Base-by-base conservation (phyloP, 805 yeast species). In the Barnettozyma sucrosica region DNA sequence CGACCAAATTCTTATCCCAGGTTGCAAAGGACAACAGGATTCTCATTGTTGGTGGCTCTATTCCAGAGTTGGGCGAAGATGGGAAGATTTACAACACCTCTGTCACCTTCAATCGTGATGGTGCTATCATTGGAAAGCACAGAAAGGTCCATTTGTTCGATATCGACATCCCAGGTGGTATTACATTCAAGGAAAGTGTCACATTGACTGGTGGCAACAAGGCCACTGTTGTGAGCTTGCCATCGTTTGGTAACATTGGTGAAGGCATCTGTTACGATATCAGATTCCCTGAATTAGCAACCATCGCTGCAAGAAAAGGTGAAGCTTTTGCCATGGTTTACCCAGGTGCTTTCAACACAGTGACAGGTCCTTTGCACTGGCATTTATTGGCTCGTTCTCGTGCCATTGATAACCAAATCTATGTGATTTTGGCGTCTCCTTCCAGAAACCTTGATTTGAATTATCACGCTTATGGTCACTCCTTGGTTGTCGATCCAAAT, bases 91-190 rank as follows among this genome's bases (percentile, higher is more conserved):
- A 80, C 75, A 81, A 90, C 69, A 83, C 95, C 37, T 79, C 87
- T 45, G 63, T 90, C 61, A 73, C 95, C 3, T 92, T 89, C 61
- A 67, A 81, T 54, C 85, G 84, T 6, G 48, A 67, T 3, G 99
- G 99, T n/a, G 75, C 80, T 36, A 72, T 92, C 49, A 80, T 93
- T 47, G 97, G 89, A 43, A 86, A 83, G 59, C 98, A 89, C 65
- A 77, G 98, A 55, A 92, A 92, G 61, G 90, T 81, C 3, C 99
- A 92, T 63, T 66, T 92, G 52, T 92, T 92, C 59, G 98, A 92
- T 62, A 87, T 92, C 51, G 95, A 89, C 54, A 89, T 93, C 49
- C 97, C 97, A 5, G 85, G 85, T 48, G 93, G 95, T 34, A 90
- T 93, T 65, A 81, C 90, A 7, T 93, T 93, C 74, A 81, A 85